These are phyloP conservation scores for Diaporthe sp. DNA, from an alignment of 2,329 filamentous ascomycete genomes.

Conservation along the genomic window DNA sequence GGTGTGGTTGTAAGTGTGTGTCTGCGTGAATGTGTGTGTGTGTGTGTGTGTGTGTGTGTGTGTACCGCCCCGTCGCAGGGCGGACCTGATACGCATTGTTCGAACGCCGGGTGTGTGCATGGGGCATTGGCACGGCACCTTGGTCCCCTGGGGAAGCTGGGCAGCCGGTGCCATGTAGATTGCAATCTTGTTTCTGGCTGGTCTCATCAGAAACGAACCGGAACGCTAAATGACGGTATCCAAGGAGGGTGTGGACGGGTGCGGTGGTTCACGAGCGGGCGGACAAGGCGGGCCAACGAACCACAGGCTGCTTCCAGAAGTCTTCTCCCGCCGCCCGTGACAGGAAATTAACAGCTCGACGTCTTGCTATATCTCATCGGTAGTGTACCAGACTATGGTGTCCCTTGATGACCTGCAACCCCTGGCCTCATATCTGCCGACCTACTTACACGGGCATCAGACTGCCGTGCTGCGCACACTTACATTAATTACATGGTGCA, in stretches of 20 bases:
- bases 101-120: slow-evolving; percentile 3
- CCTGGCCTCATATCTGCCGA: background rate
- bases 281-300: slow-evolving; percentile 5
- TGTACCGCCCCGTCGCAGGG: slow-evolving; percentile 22
- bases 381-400: slow-evolving; percentile 9
- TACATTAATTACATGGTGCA: background rate
- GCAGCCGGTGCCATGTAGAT: slow-evolving; percentile 32
- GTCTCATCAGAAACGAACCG: slow-evolving; percentile 31
- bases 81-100: slow-evolving; percentile 28
- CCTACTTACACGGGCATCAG: background rate
- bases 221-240: slow-evolving; percentile 12
- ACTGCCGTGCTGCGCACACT: background rate
- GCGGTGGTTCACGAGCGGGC: background rate
- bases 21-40: background rate
- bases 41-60: background rate
- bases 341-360: slow-evolving; percentile 14
- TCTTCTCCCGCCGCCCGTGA: slow-evolving; percentile 23
- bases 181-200: slow-evolving; percentile 27
- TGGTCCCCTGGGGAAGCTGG: background rate
- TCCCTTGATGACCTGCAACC: background rate
- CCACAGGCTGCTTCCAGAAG: slow-evolving; percentile 19
- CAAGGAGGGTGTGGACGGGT: background rate
- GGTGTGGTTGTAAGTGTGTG: too few relatives aligned
- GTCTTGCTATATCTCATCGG: slow-evolving; percentile 4
- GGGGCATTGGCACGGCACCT: slow-evolving; percentile 1